These are phyloP conservation scores for Quercus gilva DNA, from an alignment of 306 rosid genomes.

Conservation along the genomic window DNA sequence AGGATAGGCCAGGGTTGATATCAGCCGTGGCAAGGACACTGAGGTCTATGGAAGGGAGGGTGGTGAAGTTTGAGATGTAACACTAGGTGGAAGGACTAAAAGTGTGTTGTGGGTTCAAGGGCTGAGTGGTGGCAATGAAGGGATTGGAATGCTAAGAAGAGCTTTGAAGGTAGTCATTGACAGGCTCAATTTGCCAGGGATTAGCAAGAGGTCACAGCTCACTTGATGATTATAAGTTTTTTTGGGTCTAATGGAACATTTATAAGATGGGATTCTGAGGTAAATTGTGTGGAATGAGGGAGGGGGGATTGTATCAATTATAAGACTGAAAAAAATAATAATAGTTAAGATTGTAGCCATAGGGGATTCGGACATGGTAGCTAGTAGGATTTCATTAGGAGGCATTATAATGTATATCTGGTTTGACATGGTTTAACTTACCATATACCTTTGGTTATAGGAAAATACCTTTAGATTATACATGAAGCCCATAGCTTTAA, in stretches of 20 bases:
- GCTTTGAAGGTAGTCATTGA: conserved; percentile 40
- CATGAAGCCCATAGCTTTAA: not conserved
- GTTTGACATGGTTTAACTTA: not conserved
- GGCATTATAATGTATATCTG: not conserved
- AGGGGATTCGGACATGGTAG: no score
- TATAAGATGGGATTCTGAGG: no score
- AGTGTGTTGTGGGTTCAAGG: conserved; percentile 52
- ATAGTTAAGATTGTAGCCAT: no score
- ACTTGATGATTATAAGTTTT: not conserved
- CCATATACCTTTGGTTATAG: not conserved
- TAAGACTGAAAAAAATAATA: no score
- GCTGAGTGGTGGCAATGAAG: conserved; percentile 34
- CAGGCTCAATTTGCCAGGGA: conserved; percentile 20
- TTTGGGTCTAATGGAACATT: not conserved
- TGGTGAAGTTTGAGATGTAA: no score
- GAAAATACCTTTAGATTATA: not conserved
- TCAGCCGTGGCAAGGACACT: no score
- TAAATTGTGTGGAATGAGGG: no score
- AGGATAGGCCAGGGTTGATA: no score
- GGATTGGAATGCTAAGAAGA: conserved; percentile 41
- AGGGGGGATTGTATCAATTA: no score
- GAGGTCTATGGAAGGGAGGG: no score
- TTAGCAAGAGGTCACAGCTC: not conserved
- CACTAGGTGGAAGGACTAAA: conserved; percentile 3
- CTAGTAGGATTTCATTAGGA: no score